Base-by-base conservation (phyloP, 176 grass and related monocot species). In the Microstegium vimineum region DNA sequence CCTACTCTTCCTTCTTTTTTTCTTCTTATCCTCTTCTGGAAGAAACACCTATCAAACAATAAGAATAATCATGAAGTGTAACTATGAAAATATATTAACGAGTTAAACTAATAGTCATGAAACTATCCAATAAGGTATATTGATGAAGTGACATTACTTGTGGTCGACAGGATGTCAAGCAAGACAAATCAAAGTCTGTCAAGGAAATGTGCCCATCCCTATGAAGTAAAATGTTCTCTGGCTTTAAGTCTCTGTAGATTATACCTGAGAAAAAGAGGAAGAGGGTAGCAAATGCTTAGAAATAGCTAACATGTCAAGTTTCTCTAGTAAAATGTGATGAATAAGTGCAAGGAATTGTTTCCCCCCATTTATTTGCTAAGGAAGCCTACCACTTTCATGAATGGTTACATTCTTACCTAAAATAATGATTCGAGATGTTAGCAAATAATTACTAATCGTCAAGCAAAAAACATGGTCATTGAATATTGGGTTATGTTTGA, bases 211-310 rank as follows among this genome's bases (percentile, higher is more conserved):
- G 95, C 20, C 95, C 95, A 60, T 98, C 88, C 42, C 81, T 73
- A 40, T 87, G 81, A 85, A 98, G 84, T 81, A 98, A 86, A 85
- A 98, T 98, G 82, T 98, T 98, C 86, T 93, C 88, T 64, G 95
- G 95, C 76, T 98, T 98, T 32, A 98, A 87, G 60, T 98, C 92
- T 69, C 95, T 86, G 72, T 98, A 94, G 70, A 98, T 98, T 85
- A 98, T 94, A 68, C 95, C 95, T 98, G 10, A 52, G 52, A 32
- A 45, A 71, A 74, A 66, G 11, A 88, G 32, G 87, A 12, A 0
- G 8, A 18, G 4, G 25, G 38, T 1, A 47, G 6, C 18, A 22
- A 11, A 41, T 35, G 4, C 34, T 61, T 27, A 30, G 3, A 78
- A 73, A 45, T 5, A 69, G 31, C 36, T 20, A 22, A 84, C 27